A percentile compares a stretch with the other conserved stretches of the same genome.
These are phyloP conservation scores for Backusella tarrabulga DNA, from an alignment of 192 early-diverging fungal genomes.

Conservation along the genomic window DNA sequence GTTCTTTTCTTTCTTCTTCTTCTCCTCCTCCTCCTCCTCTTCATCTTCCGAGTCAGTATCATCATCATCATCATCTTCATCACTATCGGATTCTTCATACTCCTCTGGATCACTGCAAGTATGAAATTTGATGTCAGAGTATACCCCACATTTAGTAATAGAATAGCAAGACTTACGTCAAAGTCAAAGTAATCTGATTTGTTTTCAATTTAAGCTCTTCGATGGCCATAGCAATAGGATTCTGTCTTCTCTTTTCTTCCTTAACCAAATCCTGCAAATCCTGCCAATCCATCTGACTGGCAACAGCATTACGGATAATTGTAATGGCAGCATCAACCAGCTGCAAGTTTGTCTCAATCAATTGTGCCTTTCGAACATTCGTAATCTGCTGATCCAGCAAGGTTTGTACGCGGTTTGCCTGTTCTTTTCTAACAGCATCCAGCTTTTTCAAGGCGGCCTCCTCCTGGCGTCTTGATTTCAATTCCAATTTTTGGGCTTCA, in stretches of 20 bases:
- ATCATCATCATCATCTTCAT: slow-evolving; percentile 35
- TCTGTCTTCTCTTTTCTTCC: slow-evolving; percentile 76
- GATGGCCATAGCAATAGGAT: slow-evolving; percentile 81
- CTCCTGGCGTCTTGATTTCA: slow-evolving; percentile 62
- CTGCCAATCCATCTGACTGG: slow-evolving; percentile 94
- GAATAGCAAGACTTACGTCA: slow-evolving; percentile 39
- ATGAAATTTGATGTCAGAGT: not conserved
- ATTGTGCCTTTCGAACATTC: slow-evolving; percentile 72
- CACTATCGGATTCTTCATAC: slow-evolving; percentile 41
- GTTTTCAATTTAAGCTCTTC: slow-evolving; percentile 69
- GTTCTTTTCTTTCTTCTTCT: slow-evolving; percentile 39
- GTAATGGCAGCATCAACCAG: slow-evolving; percentile 86
- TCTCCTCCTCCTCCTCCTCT: slow-evolving; percentile 8
- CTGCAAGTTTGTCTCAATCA: slow-evolving; percentile 84
- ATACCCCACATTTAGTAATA: no score
- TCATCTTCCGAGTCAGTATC: slow-evolving; percentile 46
- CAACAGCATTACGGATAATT: slow-evolving; percentile 85
- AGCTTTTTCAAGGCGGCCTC: slow-evolving; percentile 78
- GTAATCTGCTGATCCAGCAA: slow-evolving; percentile 70
- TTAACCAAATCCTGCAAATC: slow-evolving; percentile 87
- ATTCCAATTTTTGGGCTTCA: slow-evolving; percentile 79
- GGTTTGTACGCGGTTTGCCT: slow-evolving; percentile 73
- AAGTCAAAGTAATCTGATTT: slow-evolving; percentile 74
- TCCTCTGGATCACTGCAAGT: slow-evolving; percentile 55
- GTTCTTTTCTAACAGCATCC: slow-evolving; percentile 75